Percentiles rank a stretch among this genome's conserved stretches.
Conservation (phyloP, 768 basidiomycete species). For the Melanogaster broomeanus region DNA sequence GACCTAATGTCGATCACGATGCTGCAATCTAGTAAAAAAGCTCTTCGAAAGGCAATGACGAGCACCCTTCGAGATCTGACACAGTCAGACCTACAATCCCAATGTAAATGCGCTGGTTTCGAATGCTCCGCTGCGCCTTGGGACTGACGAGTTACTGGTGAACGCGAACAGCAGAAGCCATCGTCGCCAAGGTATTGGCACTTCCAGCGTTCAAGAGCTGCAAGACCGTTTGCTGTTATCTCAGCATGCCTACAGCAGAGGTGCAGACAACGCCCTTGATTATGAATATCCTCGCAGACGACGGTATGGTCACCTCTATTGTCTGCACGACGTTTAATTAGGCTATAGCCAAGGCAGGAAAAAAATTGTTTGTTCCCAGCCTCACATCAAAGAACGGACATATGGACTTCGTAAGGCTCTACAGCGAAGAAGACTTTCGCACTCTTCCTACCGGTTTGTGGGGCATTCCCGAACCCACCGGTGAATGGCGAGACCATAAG, state of each 20-base stretch:
- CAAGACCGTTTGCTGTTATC: conserved; percentile 66
- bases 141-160: conserved; percentile 6
- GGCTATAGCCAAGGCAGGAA: conserved; percentile 42
- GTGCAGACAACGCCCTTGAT: conserved; percentile 58
- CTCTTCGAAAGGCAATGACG: conserved; percentile 52
- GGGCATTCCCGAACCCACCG: conserved; percentile 73
- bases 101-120: conserved; percentile 47
- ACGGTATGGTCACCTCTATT: conserved; percentile 41
- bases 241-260: conserved; percentile 79
- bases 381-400: conserved; percentile 44
- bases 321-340: neutral
- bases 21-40: conserved; percentile 47
- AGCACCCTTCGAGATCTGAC: conserved; percentile 47
- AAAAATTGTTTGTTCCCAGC: conserved; percentile 70
- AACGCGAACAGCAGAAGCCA: conserved; percentile 26
- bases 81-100: conserved; percentile 48
- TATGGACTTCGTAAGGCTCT: conserved; percentile 71
- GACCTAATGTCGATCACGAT: conserved; percentile 30
- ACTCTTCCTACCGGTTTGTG: conserved; percentile 62
- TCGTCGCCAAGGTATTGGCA: conserved; percentile 49
- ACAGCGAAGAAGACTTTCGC: conserved; percentile 57
- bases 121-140: neutral
- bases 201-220: conserved; percentile 52
- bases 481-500: conserved; percentile 41
- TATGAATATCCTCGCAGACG: conserved; percentile 48